Conservation (phyloP, 352 stramenopile species). For the Plasmopara muralis region DNA sequence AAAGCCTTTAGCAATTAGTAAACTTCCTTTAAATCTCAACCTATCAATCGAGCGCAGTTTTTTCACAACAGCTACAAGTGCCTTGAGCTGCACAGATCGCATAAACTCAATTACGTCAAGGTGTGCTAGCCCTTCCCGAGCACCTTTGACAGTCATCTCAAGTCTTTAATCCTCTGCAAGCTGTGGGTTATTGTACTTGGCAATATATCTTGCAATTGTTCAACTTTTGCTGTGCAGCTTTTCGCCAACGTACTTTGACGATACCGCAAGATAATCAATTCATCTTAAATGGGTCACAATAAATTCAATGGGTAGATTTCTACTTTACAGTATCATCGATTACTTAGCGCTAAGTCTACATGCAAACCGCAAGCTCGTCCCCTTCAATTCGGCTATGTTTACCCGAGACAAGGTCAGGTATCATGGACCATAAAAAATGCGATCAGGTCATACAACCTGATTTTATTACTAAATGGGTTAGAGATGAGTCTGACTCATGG, state of each 20-base stretch:
- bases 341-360: too few species aligned
- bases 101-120: constrained; percentile 67
- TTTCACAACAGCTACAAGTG: constrained; percentile 57
- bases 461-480: too few species aligned
- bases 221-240: constrained; percentile 78
- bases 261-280: constrained; percentile 47
- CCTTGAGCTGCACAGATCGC: constrained; percentile 68
- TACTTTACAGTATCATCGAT: constrained; percentile 67
- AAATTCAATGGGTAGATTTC: constrained; percentile 68
- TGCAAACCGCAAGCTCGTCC: too few species aligned
- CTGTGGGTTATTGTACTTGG: constrained; percentile 49
- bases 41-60: too few species aligned
- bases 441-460: too few species aligned
- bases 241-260: constrained; percentile 71
- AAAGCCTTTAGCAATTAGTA: too few species aligned
- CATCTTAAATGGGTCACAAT: constrained; percentile 55
- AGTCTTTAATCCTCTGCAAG: constrained; percentile 50
- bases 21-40: too few species aligned
- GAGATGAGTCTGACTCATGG: too few species aligned
- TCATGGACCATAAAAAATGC: too few species aligned
- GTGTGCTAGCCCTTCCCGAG: constrained; percentile 22
- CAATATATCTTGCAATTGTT: constrained; percentile 81
- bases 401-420: too few species aligned
- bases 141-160: constrained; percentile 33
- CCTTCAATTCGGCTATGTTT: too few species aligned